These are phyloP conservation scores for Penicillium maclennaniae DNA, from an alignment of 495 filamentous ascomycete species.

Conservation along the genomic window DNA sequence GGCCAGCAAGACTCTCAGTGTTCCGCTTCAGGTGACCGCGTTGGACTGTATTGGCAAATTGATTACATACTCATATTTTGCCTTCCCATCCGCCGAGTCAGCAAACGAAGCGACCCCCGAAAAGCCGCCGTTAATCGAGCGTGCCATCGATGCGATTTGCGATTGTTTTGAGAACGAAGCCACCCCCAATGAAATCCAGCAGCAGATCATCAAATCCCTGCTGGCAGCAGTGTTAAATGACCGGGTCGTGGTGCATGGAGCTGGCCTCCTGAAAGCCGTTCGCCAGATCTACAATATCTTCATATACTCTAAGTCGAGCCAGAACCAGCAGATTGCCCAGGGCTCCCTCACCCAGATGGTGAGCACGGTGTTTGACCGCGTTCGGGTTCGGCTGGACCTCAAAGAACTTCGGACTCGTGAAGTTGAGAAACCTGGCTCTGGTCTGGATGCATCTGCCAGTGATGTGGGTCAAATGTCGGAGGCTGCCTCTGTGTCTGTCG, in stretches of 20 bases:
- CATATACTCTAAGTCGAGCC: slow-evolving; percentile 81
- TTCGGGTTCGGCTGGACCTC: slow-evolving; percentile 79
- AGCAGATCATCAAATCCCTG: slow-evolving; percentile 96
- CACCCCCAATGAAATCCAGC: slow-evolving; percentile 82
- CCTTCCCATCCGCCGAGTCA: slow-evolving; percentile 57
- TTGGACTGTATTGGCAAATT: slow-evolving; percentile 98
- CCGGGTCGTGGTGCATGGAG: slow-evolving; percentile 96
- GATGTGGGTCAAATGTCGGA: slow-evolving; percentile 50
- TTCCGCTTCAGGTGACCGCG: slow-evolving; percentile 79
- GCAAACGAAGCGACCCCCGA: slow-evolving; percentile 45
- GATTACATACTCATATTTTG: slow-evolving; percentile 97
- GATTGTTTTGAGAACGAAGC: slow-evolving; percentile 97
- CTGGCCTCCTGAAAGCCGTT: slow-evolving; percentile 95
- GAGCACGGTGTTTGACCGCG: slow-evolving; percentile 92
- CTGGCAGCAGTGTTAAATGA: slow-evolving; percentile 95
- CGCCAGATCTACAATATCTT: slow-evolving; percentile 99
- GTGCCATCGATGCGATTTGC: slow-evolving; percentile 98
- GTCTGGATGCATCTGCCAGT: slow-evolving; percentile 25
- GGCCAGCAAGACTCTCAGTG: slow-evolving; percentile 78
- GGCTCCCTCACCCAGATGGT: slow-evolving; percentile 98
- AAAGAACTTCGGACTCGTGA: slow-evolving; percentile 67
- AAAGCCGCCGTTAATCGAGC: slow-evolving; percentile 76
- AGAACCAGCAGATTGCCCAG: slow-evolving; percentile 94
- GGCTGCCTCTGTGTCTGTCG: slow-evolving; percentile 43
- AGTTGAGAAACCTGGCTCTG: slow-evolving; percentile 26